Base-by-base conservation (phyloP, 768 basidiomycete genomes). In the Russula earlei region DNA sequence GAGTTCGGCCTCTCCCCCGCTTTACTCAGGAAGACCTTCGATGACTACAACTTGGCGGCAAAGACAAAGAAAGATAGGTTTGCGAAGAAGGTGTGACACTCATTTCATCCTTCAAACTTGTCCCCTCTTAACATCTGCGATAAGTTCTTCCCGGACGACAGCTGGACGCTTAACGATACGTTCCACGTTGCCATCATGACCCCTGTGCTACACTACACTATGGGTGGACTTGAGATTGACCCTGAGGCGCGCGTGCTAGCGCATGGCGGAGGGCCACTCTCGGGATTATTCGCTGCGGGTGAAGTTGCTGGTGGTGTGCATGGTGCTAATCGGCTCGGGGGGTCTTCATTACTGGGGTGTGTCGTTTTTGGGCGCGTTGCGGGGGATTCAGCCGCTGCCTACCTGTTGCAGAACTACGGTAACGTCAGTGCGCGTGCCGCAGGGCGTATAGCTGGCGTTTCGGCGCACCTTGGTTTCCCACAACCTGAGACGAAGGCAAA, bases 101-200 rank as follows among this genome's bases (percentile, higher is more conserved):
- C n/a, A 47, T 17, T 3, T 14, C 9, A 6, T 29, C 20, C 24
- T n/a, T 29, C 45, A 4, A 3, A 24, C 14, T 2, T 33, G 27
- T 52, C 42, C 47, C 12, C 46, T 36, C 12, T 49, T 20, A 27
- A 60, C 8, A 34, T 3, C 43, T 38, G 42, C 38, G 11, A 66
- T 11, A 40, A 76, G 76, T 83, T 82, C 76, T 96, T 95, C 82
- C 77, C 75, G 14, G 70, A 84, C 62, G 87, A 85, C 50, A 85
- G 94, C 66, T 94, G 91, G 85, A 78, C 74, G 52, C 83, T 91
- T 75, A 74, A 93, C 66, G 95, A 97, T 69, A 74, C 78, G 67
- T 98, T 94, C 84, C 73, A 98, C 69, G 93, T 97, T 63, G 92
- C 95, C 17, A 73, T 92, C 68, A 98, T 98, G 95, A 95, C 91